These are phyloP conservation scores for Vitellaria paradoxa DNA, from an alignment of 179 eudicot genomes.

Conservation along the genomic window DNA sequence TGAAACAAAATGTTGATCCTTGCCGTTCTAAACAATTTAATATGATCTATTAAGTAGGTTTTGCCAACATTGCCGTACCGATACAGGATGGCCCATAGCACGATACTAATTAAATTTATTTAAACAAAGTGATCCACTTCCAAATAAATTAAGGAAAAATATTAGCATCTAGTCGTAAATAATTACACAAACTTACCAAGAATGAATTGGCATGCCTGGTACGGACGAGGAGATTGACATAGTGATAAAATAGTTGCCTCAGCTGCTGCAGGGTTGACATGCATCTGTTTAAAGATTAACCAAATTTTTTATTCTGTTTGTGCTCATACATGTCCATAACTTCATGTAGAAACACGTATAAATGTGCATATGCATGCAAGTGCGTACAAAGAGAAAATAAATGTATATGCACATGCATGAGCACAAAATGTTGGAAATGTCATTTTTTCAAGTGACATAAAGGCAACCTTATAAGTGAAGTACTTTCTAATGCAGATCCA, in stretches of 20 bases:
- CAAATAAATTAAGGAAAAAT: slow-evolving; percentile 1
- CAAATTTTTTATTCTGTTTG: background rate
- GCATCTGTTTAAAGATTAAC: slow-evolving; percentile 53
- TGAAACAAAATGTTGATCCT: too few relatives aligned
- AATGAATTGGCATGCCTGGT: slow-evolving; percentile 88
- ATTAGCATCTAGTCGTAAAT: background rate
- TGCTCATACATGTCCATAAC: slow-evolving; percentile 6
- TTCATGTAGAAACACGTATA: background rate
- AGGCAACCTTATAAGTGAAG: background rate
- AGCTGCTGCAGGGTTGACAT: slow-evolving; percentile 81
- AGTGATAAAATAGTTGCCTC: slow-evolving; percentile 89
- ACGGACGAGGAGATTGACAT: slow-evolving; percentile 78
- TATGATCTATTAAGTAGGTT: background rate
- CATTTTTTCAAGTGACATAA: background rate
- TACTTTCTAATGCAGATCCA: background rate
- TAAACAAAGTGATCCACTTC: slow-evolving; percentile 10
- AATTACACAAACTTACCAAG: slow-evolving; percentile 60
- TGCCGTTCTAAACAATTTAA: too few relatives aligned
- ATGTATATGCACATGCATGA: background rate
- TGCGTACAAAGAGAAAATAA: background rate
- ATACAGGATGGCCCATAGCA: background rate
- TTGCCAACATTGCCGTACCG: background rate
- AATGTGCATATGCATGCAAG: background rate
- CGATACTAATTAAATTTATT: too few relatives aligned
- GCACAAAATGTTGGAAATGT: background rate